Evolutionary conservation across 306 rosid genomes (phyloP), one percentile per base, ranked within the genome.

Genomic region (Acacia confusa): DNA sequence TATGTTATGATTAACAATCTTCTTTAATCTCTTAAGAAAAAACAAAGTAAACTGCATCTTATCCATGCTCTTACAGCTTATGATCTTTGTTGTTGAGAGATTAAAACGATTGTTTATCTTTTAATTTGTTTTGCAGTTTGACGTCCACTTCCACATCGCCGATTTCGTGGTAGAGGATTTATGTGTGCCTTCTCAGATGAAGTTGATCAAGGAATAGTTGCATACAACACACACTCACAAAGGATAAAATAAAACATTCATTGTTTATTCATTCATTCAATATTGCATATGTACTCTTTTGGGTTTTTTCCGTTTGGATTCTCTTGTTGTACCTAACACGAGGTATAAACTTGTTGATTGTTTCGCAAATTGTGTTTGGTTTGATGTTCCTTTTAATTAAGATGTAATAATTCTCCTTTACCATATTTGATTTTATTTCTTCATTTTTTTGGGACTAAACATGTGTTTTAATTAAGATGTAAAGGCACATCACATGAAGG

Each of bases 61-160:
- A 3, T 34, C 6, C 7, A 36, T 36, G 40, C 40, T 36, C 40
- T 36, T 36, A 36, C 40, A 36, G 40, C 7, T 36, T 36, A 36
- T 14, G n/a, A 27, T 28, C n/a, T 27, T 63, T 4, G 40, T 63
- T 61, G 44, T 61, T 61, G 70, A 32, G 70, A 36, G 22, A 9
- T 63, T 40, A 9, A 36, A 11, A 68, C 22, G 36, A 53, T 78
- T 71, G 43, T 76, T 72, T 52, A 0, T 22, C 6, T 60, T 60
- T 63, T 63, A 43, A 1, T 76, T 58, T 76, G 68, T 81, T 65
- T 82, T 91, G 85, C 91, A 94, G 98, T 60, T 88, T 87, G 81
- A 87, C 93, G 70, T 83, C 89, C 64, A 85, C 82, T 58, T 84
- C 86, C 27, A 74, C 82, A 0, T 43, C 84, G 65, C 76, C 85